Base-by-base conservation (phyloP, 2,329 filamentous ascomycete genomes). In the Celoporthe dispersa region DNA sequence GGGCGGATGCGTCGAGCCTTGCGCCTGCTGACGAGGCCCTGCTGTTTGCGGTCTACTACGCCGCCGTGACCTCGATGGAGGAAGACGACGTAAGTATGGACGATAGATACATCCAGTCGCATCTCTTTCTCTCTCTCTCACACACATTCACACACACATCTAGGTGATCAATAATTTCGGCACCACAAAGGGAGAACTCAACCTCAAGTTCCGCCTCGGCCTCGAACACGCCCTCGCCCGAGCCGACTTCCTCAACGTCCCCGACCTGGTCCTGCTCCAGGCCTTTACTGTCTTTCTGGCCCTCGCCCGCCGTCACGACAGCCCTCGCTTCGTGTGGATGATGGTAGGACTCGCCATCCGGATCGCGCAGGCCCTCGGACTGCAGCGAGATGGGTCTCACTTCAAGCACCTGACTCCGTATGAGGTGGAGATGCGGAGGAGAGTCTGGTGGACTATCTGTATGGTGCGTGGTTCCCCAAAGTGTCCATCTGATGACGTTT, bases 1-100 rank as follows among this genome's bases (percentile, higher is more conserved):
- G 74, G n/a, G 68, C 75, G 71, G 68, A 68, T 4, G 74, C 85
- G 0, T 67, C 66, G 12, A 48, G 3, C 39, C 66, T 67, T 31
- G 78, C 80, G 0, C 81, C 83, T 1, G 77, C 81, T 2, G 81
- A 86, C 60, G 84, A 88, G 70, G 86, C 87, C 1, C 74, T 89
- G 59, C 77, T 88, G 75, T 88, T 89, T 74, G 79, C 86, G 0
- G 86, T 89, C 7, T 89, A 87, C 76, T 89, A 88, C 72, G 83
- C 85, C 0, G 83, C 86, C 0, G 77, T 88, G 8, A 84, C 81
- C 0, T 88, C 86, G 0, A 86, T 88, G 85, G 86, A 88, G 12
- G 85, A 86, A 4, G 84, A 87, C 0, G 86, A 88, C 75, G 85
- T 87, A 72, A 76, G 82, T 77, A 35, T 66, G 25, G 14, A 22